Base-by-base conservation (phyloP, 2,329 filamentous ascomycete species). In the Cytospora piceicola region DNA sequence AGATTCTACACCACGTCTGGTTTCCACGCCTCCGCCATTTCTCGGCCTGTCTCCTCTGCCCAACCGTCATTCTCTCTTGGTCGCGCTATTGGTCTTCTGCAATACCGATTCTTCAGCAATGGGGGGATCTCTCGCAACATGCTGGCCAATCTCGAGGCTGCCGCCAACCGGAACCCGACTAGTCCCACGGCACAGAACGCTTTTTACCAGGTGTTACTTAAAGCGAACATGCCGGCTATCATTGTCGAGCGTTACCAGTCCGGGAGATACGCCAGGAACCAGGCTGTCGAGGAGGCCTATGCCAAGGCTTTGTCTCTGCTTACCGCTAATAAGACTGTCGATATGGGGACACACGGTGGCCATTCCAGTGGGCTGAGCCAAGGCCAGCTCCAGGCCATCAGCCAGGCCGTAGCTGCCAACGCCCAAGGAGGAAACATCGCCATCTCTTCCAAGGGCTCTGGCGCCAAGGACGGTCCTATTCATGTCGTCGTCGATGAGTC, bases 401-500 rank as follows among this genome's bases (percentile, higher is more conserved):
- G 90, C 49, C 92, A 96, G 77, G 92, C 93, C 60, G 85, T 95
- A 61, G 91, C 91, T 60, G 91, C 92, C 60, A 87, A 87, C 59
- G 84, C 85, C 59, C 83, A 85, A 60, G 91, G 90, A 61, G 87
- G 87, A 53, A 90, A 90, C 73, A 79, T 91, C 66, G 85, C 88
- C 11, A 77, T 82, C 27, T 78, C 82, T 55, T 79, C 79, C 67
- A 73, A 74, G 55, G 88, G 88, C 49, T 87, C 86, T 58, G 93
- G 93, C 39, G 85, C 84, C 32, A 96, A 94, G 78, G 89, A 90
- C 46, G 88, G 91, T 56, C 94, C 94, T n/a, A 86, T 99, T 32
- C 94, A 98, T 74, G 95, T 99, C 52, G 91, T 98, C 15, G 93
- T 99, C 7, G 94, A 98, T 73, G 95, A 99, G 77, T 93, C 92